Percentiles rank a stretch among this genome's conserved stretches.
Evolutionary conservation across 106 monocot genomes (phyloP).

Genomic region (Triglochin maritima): DNA sequence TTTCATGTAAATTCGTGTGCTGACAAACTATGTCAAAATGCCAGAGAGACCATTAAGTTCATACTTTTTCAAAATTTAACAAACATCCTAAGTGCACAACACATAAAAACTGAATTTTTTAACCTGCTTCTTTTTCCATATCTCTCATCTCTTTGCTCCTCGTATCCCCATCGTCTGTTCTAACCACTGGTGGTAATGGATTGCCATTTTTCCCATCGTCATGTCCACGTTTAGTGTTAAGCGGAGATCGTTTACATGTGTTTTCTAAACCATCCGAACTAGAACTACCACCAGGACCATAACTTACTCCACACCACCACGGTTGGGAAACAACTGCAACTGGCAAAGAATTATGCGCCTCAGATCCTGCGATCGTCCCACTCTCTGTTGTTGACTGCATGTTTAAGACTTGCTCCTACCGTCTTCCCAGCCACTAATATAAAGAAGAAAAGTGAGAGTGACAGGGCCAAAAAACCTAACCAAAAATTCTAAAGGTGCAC

Average conservation of each 20-base stretch:
- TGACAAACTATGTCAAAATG: no score
- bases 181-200: neutral
- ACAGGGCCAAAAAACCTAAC: no score
- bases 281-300: neutral
- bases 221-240: neutral
- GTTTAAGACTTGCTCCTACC: no score
- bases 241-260: neutral
- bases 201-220: neutral
- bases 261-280: neutral
- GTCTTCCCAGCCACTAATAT: no score
- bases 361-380: neutral
- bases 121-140: constrained; percentile 1
- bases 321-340: neutral
- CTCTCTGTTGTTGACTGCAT: neutral
- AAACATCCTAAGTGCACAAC: neutral
- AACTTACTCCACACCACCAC: neutral
- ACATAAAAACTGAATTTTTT: neutral
- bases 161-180: neutral
- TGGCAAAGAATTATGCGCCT: neutral
- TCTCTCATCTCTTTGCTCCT: neutral
- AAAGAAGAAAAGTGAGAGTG: no score
- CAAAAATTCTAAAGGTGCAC: no score
- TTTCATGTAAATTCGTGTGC: no score
- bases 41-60: neutral
- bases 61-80: neutral